Base-by-base conservation (phyloP, 495 filamentous ascomycete species). In the Penicillium waksmanii region DNA sequence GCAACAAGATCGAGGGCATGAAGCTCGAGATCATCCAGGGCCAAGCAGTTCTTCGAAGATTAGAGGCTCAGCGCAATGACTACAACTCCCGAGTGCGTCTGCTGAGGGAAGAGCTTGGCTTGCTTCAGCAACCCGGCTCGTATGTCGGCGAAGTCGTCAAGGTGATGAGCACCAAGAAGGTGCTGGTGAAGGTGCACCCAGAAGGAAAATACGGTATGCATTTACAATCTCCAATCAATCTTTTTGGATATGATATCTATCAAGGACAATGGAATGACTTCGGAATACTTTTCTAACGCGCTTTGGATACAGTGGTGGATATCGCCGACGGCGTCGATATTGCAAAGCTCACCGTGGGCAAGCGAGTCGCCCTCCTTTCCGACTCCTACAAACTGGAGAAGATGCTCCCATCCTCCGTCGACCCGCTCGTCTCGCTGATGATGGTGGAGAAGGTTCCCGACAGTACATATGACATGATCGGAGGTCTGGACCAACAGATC, bases 401-500 rank as follows among this genome's bases (percentile, higher is more conserved):
- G 80, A 96, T 97, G 82, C 87, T 98, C 11, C 95, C 95, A 19
- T 97, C 93, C 57, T 95, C 94, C 55, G 94, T 98, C 68, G 95
- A 98, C 71, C 95, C 95, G 33, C 88, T 98, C 51, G 95, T 99
- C 36, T 98, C 95, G n/a, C 91, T 99, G 68, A 99, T 99, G 95
- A 98, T 99, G 96, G 95, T 99, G 46, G 95, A 99, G 76, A 99
- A 99, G 79, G 95, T 99, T 25, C 95, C 95, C 27, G 95, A 99
- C 80, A 96, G 92, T 79, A 99, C 95, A 70, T 99, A 99, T 81
- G 95, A 99, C 79, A 99, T 99, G 95, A 99, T 99, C 67, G 95
- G 95, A 74, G 95, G 95, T 60, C 82, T 99, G 48, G 96, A 98
- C 66, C 96, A 99, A 71, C 95, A 99, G 70, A 98, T 99, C 80